Evolutionary conservation across 768 basidiomycete genomes (phyloP), one percentile per base, ranked within the genome.

Genomic region (Boletus tomentosulus): DNA sequence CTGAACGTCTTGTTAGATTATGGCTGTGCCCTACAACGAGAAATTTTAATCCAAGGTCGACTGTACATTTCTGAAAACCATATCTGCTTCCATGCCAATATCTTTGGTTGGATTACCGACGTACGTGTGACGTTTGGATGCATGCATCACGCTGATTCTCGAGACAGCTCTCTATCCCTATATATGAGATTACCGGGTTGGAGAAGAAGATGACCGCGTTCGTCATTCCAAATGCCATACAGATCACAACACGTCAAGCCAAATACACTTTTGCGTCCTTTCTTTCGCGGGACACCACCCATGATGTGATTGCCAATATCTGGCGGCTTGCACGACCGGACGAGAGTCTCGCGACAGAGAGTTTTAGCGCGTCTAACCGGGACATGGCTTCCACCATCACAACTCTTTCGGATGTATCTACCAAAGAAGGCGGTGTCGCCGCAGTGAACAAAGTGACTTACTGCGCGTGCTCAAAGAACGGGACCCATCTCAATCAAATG

Each of bases 171-270:
- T 85, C 85, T 41, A 84, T 98, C 54, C 88, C 95, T 7, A 92
- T 97, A 57, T 80, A 85, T 66, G 92, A 97, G 64, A 85, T 98
- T 52, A 85, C 79, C 31, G 75, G 82, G 22, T 81, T 98, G 24
- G 96, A 98, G 66, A 98, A 97, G 81, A 91, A 85, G 64, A 98
- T 95, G 92, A 98, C 96, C 0, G 95, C 96, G 3, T 90, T 94
- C 61, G 92, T 98, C 55, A 98, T 98, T 57, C 96, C 96, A 15
- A 98, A 98, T 68, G 96, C 92, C 25, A 95, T 98, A 60, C 87
- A 89, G 61, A 81, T 98, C 53, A 83, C 90, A 13, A 97, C 95
- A 0, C 79, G 81, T 27, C 83, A 84, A 60, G 79, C 80, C 16
- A 92, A 95, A 74, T 92, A 97, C 73, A 90, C 87, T 1, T 98